Evolutionary conservation across 208 protist genomes (phyloP), one percentile per base, ranked within the genome.

Genomic region (Herpetomonas samuelpessoai): DNA sequence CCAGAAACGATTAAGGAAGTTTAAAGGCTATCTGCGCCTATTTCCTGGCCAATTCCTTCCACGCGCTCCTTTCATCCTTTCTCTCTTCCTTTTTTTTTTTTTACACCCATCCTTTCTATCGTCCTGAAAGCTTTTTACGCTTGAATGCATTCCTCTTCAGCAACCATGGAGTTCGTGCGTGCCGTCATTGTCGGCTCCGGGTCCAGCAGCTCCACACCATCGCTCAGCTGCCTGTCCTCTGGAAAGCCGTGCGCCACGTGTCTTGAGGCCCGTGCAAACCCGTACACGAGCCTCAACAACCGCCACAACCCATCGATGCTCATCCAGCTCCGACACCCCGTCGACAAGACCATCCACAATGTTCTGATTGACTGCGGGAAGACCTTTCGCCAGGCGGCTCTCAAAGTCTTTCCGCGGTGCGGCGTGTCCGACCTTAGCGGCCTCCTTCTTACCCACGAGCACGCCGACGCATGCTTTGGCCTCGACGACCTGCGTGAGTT

Each of bases 401-500:
- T 92, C 25, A 81, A 80, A 48, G 31, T 81, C 19, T 87, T 92
- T 50, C 53, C 68, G 2, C 21, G 39, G 2, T 44, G 60, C 50
- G 61, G 56, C 30, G 80, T 86, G 6, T 24, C 14, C 16, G 63
- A 83, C 51, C 38, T 93, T 27, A 84, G 81, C 56, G 79, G 66
- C 18, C 65, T 93, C 18, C 51, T 93, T 12, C 57, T 93, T 27
- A 93, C 86, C 22, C 86, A 93, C 67, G 74, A 80, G 18, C 86
- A 93, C 68, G 79, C 79, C 21, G 86, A 93, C 58, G 86, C 86
- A 22, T 55, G 55, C 12, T 68, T 87, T 25, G 86, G 86, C 31
- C 44, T 93, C 26, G 86, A 93, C 54, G 86, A 93, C 60, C 62
- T 93, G 19, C 70, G 86, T 12, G 87, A 93, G 62, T 76, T 82